Percentiles rank a stretch among this genome's conserved stretches.
Evolutionary conservation across 768 basidiomycete genomes (phyloP).

Genomic region (Auriculariales sp.): DNA sequence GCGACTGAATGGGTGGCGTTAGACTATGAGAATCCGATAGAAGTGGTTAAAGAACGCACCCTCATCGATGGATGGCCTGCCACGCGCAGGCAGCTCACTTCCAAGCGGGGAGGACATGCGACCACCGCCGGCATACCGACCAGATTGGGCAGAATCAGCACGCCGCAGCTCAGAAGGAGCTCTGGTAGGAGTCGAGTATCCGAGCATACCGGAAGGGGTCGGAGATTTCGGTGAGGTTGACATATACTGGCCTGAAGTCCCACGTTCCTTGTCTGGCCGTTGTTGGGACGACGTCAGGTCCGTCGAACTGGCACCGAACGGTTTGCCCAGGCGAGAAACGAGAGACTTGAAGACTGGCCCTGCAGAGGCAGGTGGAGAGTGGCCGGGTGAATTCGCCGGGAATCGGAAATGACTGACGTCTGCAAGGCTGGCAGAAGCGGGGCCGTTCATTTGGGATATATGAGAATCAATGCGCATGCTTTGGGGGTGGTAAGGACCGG

Average conservation of each 20-base stretch:
- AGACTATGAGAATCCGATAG: too few relatives aligned
- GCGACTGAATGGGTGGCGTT: not conserved
- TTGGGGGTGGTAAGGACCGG: slow-evolving; percentile 25
- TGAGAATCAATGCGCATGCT: slow-evolving; percentile 13
- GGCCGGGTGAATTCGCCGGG: slow-evolving; percentile 22
- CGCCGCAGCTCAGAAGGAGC: too few relatives aligned
- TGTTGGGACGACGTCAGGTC: not conserved
- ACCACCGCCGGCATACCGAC: too few relatives aligned
- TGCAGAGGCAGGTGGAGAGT: slow-evolving; percentile 43
- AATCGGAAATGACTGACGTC: slow-evolving; percentile 42
- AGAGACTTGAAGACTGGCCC: slow-evolving; percentile 66
- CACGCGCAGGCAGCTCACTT: not conserved
- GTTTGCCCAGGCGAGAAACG: slow-evolving; percentile 48
- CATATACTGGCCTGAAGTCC: slow-evolving; percentile 16
- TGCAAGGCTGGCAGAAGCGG: slow-evolving; percentile 27
- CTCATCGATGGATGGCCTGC: not conserved
- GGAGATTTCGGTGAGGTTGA: too few relatives aligned
- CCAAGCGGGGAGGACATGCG: not conserved
- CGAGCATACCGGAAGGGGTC: too few relatives aligned
- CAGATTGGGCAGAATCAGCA: too few relatives aligned
- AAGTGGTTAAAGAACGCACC: too few relatives aligned
- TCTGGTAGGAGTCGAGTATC: too few relatives aligned
- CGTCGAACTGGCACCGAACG: not conserved
- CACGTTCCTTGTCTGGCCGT: slow-evolving; percentile 24
- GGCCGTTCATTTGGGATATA: slow-evolving; percentile 20